Conservation (phyloP, 306 rosid species). For the Arachis stenosperma region DNA sequence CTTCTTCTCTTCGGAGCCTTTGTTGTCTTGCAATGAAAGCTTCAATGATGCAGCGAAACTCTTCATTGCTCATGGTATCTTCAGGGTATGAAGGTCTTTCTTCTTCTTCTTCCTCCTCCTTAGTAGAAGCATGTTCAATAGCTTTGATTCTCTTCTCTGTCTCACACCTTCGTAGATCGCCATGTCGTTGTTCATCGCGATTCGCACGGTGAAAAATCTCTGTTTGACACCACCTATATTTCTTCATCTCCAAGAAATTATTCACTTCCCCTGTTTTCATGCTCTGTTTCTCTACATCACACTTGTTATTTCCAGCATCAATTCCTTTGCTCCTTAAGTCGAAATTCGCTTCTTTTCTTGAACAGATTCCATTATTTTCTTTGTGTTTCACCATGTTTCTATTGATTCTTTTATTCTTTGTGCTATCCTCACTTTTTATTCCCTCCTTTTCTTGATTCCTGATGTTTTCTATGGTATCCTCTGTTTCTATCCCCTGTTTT, state of each 20-base stretch:
- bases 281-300: conserved; percentile 13
- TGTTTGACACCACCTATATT: conserved; percentile 52
- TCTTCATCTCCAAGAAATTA: conserved; percentile 27
- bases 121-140: not conserved
- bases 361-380: not conserved
- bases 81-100: conserved; percentile 45
- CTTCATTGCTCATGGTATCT: conserved; percentile 75
- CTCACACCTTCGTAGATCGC: conserved; percentile 51
- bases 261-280: conserved; percentile 26
- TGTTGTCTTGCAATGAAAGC: conserved; percentile 85
- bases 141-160: conserved; percentile 50
- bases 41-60: conserved; percentile 72
- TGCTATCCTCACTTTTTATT: not conserved
- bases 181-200: not conserved
- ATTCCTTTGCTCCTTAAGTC: not conserved
- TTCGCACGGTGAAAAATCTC: conserved; percentile 36
- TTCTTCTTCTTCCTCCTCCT: not conserved
- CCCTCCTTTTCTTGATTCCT: conserved; percentile 1
- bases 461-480: not conserved
- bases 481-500: conserved; percentile 12
- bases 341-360: not conserved
- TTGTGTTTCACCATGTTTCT: not conserved
- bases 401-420: not conserved
- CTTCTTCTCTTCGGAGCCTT: conserved; percentile 66
- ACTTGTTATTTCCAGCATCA: not conserved